phyloP scores from a whole-genome alignment of 2,329 filamentous ascomycete genomes.

The Gaeumannomyces sp. region DNA sequence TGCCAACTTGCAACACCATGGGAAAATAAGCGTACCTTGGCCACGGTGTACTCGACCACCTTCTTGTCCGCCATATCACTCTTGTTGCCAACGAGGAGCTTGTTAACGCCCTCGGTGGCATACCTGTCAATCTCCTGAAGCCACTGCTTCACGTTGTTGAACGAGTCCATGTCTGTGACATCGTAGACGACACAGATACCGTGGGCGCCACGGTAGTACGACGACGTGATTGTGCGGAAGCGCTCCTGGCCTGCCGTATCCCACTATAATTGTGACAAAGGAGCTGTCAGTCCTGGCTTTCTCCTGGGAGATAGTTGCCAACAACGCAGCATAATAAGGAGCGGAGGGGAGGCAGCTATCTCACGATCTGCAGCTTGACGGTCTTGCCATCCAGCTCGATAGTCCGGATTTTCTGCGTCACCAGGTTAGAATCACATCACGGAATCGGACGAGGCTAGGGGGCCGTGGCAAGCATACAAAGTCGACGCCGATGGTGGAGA shows the following conservation, averaged over 20 bases:
- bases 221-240: slow-evolving; percentile 99
- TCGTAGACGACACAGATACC: slow-evolving; percentile 99
- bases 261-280: slow-evolving; percentile 58
- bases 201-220: slow-evolving; percentile 98
- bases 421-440: neutral
- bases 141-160: slow-evolving; percentile 99
- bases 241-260: slow-evolving; percentile 93
- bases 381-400: slow-evolving; percentile 99
- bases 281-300: neutral
- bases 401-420: slow-evolving; percentile 89
- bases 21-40: slow-evolving; percentile 66
- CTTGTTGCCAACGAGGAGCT: slow-evolving; percentile 99
- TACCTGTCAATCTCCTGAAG: slow-evolving; percentile 99
- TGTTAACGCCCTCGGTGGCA: slow-evolving; percentile 98
- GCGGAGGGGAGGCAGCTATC: slow-evolving; percentile 26
- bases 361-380: slow-evolving; percentile 97
- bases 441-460: neutral
- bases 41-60: slow-evolving; percentile 98
- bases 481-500: slow-evolving; percentile 98
- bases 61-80: slow-evolving; percentile 99
- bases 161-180: slow-evolving; percentile 99
- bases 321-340: neutral
- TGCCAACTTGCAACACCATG: neutral
- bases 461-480: slow-evolving; percentile 59
- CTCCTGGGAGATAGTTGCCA: neutral